Evolutionary conservation across 164 flowering plant species (phyloP).

Genomic region (Dillenia suffruticosa): DNA sequence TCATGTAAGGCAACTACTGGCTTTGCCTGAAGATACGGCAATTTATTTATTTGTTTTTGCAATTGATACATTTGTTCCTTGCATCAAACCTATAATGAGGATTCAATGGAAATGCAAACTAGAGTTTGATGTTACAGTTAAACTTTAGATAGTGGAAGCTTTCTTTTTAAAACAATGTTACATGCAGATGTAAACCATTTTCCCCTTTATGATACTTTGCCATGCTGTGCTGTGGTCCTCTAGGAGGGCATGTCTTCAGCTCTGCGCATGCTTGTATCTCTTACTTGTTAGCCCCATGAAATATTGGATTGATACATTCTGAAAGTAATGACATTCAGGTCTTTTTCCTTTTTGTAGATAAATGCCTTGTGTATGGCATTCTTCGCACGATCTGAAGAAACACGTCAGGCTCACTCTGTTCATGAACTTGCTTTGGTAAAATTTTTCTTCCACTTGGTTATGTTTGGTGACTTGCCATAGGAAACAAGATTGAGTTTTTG

Average conservation of each 20-base stretch:
- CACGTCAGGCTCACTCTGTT: conserved; percentile 80
- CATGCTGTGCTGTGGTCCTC: too few relatives aligned
- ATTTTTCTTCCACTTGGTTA: neutral
- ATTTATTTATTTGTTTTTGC: too few relatives aligned
- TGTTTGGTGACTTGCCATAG: too few relatives aligned
- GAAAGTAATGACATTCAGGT: conserved; percentile 4
- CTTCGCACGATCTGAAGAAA: conserved; percentile 90
- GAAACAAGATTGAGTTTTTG: too few relatives aligned
- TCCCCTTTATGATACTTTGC: too few relatives aligned
- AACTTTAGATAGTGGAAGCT: too few relatives aligned
- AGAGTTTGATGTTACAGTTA: too few relatives aligned
- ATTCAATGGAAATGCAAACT: too few relatives aligned
- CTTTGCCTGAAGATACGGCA: neutral
- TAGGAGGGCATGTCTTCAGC: neutral
- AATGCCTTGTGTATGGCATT: conserved; percentile 95
- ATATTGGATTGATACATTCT: neutral
- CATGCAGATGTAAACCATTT: too few relatives aligned
- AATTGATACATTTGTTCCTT: too few relatives aligned
- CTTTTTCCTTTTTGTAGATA: conserved; percentile 44
- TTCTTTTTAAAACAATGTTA: too few relatives aligned
- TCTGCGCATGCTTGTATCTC: neutral
- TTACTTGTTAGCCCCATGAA: neutral
- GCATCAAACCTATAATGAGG: too few relatives aligned
- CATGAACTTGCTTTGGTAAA: conserved; percentile 93
- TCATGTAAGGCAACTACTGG: conserved; percentile 46